Evolutionary conservation across 169 alveolate species (phyloP).

Genomic region (Plasmodium cynomolgi): DNA sequence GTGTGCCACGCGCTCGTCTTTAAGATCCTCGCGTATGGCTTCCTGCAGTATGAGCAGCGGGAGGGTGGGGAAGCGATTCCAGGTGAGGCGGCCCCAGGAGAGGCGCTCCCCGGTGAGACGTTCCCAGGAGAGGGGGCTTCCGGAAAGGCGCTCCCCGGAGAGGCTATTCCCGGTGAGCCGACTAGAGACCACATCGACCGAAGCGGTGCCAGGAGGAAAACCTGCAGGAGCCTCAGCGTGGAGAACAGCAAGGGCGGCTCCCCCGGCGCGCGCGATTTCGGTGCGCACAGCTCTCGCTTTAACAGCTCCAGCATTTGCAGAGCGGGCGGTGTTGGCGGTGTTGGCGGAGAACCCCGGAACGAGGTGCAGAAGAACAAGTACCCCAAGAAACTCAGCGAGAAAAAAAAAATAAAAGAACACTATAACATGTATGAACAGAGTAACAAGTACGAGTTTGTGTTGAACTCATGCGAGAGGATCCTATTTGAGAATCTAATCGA

Average conservation of each 20-base stretch:
- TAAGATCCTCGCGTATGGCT: conserved; percentile 44
- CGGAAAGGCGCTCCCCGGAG: no score
- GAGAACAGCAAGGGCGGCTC: conserved; percentile 5
- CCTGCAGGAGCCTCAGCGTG: conserved; percentile 45
- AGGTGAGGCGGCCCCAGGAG: background rate
- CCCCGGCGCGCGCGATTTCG: background rate
- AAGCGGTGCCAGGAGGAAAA: background rate
- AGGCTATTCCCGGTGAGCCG: background rate
- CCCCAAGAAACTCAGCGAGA: conserved; percentile 11
- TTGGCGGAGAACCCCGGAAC: background rate
- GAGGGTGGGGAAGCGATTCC: background rate
- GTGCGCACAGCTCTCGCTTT: conserved; percentile 1
- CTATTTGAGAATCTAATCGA: conserved; percentile 52
- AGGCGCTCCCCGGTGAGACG: background rate
- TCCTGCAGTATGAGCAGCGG: conserved; percentile 39
- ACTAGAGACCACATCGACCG: background rate
- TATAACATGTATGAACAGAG: conserved; percentile 12
- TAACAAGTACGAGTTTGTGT: conserved; percentile 21
- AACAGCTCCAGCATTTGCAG: conserved; percentile 53
- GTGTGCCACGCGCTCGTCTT: conserved; percentile 42
- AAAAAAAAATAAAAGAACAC: conserved; percentile 43
- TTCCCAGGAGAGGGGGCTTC: no score
- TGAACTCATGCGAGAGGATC: conserved; percentile 47
- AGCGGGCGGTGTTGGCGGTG: background rate
- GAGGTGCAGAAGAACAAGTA: conserved; percentile 12